phyloP scores from a whole-genome alignment of 1,139 yeast genomes.

The Geotrichum australiense region DNA sequence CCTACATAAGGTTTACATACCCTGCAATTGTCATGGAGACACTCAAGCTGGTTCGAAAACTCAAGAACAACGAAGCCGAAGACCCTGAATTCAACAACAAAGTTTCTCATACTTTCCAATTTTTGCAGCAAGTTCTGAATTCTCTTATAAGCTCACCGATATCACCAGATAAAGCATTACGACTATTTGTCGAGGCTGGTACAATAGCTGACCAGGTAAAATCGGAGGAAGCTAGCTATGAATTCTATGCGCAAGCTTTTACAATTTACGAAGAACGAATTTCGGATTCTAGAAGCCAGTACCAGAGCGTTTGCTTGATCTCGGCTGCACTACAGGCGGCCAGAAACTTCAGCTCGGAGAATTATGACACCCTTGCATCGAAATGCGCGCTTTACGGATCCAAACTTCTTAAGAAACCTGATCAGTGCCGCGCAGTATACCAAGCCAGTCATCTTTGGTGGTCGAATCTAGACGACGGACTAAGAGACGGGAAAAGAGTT shows the following conservation, averaged over 20 bases:
- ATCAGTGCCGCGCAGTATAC: conserved; percentile 88
- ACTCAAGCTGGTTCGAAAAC: conserved; percentile 52
- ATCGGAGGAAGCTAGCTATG: conserved; percentile 66
- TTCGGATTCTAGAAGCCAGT: conserved; percentile 55
- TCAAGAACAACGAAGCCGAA: conserved; percentile 25
- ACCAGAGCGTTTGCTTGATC: conserved; percentile 47
- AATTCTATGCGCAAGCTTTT: conserved; percentile 82
- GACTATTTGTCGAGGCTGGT: conserved; percentile 42
- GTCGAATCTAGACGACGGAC: conserved; percentile 55
- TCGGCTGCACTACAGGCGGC: conserved; percentile 58
- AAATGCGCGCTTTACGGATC: conserved; percentile 85
- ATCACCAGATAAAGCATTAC: conserved; percentile 39
- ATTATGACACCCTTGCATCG: conserved; percentile 73
- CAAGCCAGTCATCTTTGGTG: conserved; percentile 91
- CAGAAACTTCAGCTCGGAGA: conserved; percentile 50
- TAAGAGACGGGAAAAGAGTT: conserved; percentile 54
- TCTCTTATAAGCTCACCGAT: conserved; percentile 52
- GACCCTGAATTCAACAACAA: conserved; percentile 31
- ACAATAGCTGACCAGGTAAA: conserved; percentile 69
- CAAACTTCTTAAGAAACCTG: conserved; percentile 81
- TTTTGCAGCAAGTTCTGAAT: conserved; percentile 61
- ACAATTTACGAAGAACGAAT: conserved; percentile 79
- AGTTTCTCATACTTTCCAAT: conserved; percentile 56
- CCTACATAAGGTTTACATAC: conserved; percentile 51
- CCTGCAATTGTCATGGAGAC: conserved; percentile 65